phyloP scores from a whole-genome alignment of 2,329 filamentous ascomycete genomes.

The Dendrostoma leiphaemia region DNA sequence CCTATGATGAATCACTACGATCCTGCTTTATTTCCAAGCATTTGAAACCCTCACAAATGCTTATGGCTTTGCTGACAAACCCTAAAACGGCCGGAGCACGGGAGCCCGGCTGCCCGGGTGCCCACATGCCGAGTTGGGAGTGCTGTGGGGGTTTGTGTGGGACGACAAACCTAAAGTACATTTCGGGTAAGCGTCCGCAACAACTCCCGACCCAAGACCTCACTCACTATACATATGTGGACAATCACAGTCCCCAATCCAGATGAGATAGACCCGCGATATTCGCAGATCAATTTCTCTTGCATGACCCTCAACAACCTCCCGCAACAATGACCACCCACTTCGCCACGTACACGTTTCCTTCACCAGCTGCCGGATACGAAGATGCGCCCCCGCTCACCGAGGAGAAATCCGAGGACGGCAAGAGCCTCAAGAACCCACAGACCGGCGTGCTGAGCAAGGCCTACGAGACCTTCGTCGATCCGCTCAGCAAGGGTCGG shows the following conservation, averaged over 20 bases:
- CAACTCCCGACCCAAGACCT: no score
- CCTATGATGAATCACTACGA: background rate
- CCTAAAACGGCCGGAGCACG: no score
- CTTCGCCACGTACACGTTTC: constrained; percentile 42
- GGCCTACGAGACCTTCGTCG: constrained; percentile 68
- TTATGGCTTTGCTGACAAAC: background rate
- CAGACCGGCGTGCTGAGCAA: constrained; percentile 58
- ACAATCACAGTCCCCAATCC: no score
- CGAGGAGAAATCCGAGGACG: constrained; percentile 63
- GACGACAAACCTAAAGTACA: no score
- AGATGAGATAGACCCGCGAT: no score
- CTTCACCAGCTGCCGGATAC: constrained; percentile 58
- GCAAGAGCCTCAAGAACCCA: constrained; percentile 74
- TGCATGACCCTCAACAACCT: no score
- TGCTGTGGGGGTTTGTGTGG: no score
- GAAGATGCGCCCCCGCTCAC: constrained; percentile 54
- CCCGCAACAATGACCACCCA: constrained; percentile 44
- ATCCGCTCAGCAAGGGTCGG: constrained; percentile 63
- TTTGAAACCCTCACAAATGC: background rate
- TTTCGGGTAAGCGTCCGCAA: no score
- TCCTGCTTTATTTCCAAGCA: background rate
- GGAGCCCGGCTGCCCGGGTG: no score
- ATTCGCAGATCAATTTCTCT: no score
- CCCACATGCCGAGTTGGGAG: no score
- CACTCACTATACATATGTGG: no score